A percentile compares a stretch with the other conserved stretches of the same genome.
Conservation (phyloP, 1,284 basidiomycete species). For the Marasmius fiardii region DNA sequence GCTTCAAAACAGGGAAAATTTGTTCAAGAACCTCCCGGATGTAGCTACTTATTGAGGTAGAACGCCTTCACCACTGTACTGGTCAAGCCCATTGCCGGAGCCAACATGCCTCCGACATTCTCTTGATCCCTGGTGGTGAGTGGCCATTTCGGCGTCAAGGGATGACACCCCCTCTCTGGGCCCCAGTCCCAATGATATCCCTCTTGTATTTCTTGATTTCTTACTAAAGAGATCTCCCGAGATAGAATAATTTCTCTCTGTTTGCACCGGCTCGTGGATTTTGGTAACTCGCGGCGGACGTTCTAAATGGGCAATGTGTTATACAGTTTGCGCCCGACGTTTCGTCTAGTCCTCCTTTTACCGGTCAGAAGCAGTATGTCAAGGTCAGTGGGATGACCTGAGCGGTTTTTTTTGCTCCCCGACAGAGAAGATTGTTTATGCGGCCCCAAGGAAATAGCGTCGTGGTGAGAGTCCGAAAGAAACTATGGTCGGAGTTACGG, state of each 20-base stretch:
- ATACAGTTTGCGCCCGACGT: no score
- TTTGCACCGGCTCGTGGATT: conserved; percentile 24
- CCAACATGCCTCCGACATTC: conserved; percentile 21
- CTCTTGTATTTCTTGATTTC: conserved; percentile 18
- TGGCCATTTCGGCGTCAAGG: no score
- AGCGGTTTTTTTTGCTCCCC: no score
- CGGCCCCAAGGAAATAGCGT: no score
- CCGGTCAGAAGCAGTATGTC: no score
- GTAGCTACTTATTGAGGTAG: conserved; percentile 16
- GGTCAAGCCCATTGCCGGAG: conserved; percentile 16
- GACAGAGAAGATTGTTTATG: no score
- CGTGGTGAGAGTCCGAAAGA: no score
- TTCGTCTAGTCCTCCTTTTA: no score
- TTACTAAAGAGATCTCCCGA: conserved; percentile 20
- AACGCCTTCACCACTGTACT: conserved; percentile 19
- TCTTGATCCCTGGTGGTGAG: conserved; percentile 22
- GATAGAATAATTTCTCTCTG: conserved; percentile 19
- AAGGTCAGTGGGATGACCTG: no score
- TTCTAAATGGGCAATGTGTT: conserved; percentile 22
- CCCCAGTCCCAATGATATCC: conserved; percentile 1
- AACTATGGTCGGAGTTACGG: no score
- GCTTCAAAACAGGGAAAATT: conserved; percentile 16
- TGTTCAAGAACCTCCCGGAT: conserved; percentile 11
- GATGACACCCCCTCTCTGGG: neutral
- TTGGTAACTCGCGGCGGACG: conserved; percentile 20